Evolutionary conservation across 129 eudicot species (phyloP), one percentile per base, ranked within the genome.

Genomic region (Ambrosia trifida): DNA sequence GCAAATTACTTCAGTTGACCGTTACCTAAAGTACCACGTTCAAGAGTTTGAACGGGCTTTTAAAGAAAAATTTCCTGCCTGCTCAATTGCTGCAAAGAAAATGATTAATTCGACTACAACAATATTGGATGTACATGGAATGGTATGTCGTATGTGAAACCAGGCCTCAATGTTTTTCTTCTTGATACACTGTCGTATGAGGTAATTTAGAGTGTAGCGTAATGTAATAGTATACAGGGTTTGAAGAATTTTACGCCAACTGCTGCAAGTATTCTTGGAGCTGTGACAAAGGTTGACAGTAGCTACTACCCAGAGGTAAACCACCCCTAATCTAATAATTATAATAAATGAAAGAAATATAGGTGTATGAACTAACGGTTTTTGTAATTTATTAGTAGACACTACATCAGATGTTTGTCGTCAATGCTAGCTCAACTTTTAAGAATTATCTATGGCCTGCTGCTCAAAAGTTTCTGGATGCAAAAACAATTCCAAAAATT

Each of bases 381-480:
- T 60, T 46, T 31, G 66, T n/a, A 49, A 74, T 49, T 80, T 82
- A 61, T 73, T 62, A 67, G 69, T 74, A 90, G 97, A 90, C 97
- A 31, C 89, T 90, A 64, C 89, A 90, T 62, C 89, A 78, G 63
- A 83, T 90, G 97, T 87, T 78, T 69, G 52, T 90, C 63, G 89
- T 87, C 47, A 90, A 90, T 85, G 97, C 97, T 77, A 87, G 95
- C 64, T 35, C 86, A 70, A 87, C 87, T 57, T 90, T 90, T 68
- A 87, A 77, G 83, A 90, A 83, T 81, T 82, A 85, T 81, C 81
- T 90, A 65, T 90, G 97, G 97, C 97, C 97, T 20, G 95, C 95
- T 56, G 97, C 95, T 52, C 89, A 85, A 78, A 87, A 81, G 75
- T 87, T 87, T 71, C 79, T 90, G 33, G 97, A 90, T 74, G 68